These are phyloP conservation scores for Chaetomiaceae sp. DNA, from an alignment of 2,329 filamentous ascomycete species.

Conservation along the genomic window DNA sequence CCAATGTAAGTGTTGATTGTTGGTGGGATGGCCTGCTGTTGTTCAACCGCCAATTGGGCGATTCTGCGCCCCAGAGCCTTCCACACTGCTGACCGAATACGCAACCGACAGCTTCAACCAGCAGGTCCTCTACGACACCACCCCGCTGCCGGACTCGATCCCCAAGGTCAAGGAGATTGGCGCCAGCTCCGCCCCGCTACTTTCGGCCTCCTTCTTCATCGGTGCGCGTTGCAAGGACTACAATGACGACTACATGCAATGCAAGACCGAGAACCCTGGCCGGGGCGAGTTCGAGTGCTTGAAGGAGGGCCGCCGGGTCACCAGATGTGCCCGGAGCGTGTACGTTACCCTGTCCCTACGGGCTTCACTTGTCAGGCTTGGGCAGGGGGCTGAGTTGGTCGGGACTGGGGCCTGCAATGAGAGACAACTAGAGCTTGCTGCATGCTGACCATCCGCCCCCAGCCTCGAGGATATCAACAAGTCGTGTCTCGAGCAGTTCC, in stretches of 20 bases:
- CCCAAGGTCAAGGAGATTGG: conserved; percentile 92
- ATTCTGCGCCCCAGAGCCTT: neutral
- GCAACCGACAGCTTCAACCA: conserved; percentile 75
- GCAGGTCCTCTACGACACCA: conserved; percentile 88
- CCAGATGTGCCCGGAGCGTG: conserved; percentile 93
- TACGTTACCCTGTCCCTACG: conserved; percentile 51
- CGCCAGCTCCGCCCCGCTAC: conserved; percentile 82
- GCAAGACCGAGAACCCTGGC: conserved; percentile 91
- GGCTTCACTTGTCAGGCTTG: neutral
- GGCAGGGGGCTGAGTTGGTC: neutral
- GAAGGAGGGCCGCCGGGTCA: conserved; percentile 94
- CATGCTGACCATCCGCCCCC: conserved; percentile 7
- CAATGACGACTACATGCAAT: conserved; percentile 99
- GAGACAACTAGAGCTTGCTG: too few relatives aligned
- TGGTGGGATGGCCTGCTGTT: too few relatives aligned
- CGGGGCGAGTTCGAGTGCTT: conserved; percentile 89
- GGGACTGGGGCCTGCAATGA: neutral
- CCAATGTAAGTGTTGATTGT: conserved; percentile 43
- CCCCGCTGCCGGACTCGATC: conserved; percentile 85
- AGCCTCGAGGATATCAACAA: conserved; percentile 95
- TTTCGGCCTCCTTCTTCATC: conserved; percentile 94
- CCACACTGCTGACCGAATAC: conserved; percentile 1
- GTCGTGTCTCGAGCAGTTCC: conserved; percentile 85
- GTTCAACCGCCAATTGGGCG: conserved; percentile 12
- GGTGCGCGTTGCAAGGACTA: conserved; percentile 89